These are phyloP conservation scores for Pinus taeda DNA, from an alignment of 75 land plant species.

Conservation along the genomic window DNA sequence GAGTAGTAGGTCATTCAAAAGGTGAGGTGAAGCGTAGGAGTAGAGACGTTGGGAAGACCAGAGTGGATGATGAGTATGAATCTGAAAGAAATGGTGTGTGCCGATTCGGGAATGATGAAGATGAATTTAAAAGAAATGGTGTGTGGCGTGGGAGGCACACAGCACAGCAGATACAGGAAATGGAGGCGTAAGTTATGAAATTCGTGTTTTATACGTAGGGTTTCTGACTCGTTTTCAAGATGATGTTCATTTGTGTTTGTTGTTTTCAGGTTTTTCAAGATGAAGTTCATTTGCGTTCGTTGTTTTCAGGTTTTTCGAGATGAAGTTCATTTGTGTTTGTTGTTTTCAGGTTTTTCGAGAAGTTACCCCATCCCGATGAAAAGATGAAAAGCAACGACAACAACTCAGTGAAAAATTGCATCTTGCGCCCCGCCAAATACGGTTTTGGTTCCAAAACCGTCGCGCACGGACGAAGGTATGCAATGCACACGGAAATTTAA, in stretches of 20 bases:
- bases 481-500: too few relatives aligned
- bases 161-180: constrained; percentile 12
- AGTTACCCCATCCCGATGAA: constrained; percentile 86
- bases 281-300: too few relatives aligned
- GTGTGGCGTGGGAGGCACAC: neutral
- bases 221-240: neutral
- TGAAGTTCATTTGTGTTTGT: too few relatives aligned
- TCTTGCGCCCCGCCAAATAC: constrained; percentile 63
- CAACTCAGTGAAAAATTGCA: constrained; percentile 58
- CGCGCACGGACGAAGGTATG: constrained; percentile 84
- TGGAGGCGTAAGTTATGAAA: constrained; percentile 12
- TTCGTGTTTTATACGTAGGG: neutral
- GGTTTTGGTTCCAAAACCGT: constrained; percentile 87
- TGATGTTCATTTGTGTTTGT: neutral
- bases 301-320: too few relatives aligned
- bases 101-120: constrained; percentile 21
- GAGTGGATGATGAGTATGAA: constrained; percentile 18
- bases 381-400: constrained; percentile 86
- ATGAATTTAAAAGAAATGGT: neutral
- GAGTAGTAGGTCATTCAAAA: neutral
- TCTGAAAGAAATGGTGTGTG: neutral
- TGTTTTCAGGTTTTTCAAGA: constrained; percentile 61
- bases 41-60: neutral
- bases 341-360: too few relatives aligned
- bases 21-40: neutral